Evolutionary conservation across 2,329 filamentous ascomycete species (phyloP).

Genomic region (Penicillium sp.): DNA sequence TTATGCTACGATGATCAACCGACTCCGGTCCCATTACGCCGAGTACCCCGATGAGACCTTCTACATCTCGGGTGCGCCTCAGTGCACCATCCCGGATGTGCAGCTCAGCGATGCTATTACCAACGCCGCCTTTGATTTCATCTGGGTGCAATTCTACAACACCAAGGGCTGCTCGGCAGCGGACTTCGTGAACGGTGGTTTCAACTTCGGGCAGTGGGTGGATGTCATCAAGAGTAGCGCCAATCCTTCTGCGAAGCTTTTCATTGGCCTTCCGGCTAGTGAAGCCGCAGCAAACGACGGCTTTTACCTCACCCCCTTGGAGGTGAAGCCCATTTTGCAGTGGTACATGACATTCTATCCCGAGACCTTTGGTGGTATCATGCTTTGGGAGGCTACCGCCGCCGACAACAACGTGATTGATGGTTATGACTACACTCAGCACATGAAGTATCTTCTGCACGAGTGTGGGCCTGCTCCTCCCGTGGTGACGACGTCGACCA

Average conservation of each 20-base stretch:
- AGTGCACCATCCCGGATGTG: slow-evolving; percentile 50
- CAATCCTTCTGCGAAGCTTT: slow-evolving; percentile 51
- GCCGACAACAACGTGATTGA: slow-evolving; percentile 48
- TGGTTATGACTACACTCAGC: slow-evolving; percentile 45
- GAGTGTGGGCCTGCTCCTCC: slow-evolving; percentile 25
- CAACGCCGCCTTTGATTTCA: slow-evolving; percentile 50
- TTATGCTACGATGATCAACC: slow-evolving; percentile 50
- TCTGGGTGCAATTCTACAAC: slow-evolving; percentile 60
- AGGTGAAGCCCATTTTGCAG: slow-evolving; percentile 48
- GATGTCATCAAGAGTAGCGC: slow-evolving; percentile 36
- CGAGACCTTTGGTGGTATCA: slow-evolving; percentile 56
- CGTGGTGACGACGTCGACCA: slow-evolving; percentile 10
- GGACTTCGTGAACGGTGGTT: slow-evolving; percentile 40
- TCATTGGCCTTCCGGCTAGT: slow-evolving; percentile 51
- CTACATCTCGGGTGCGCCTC: slow-evolving; percentile 56
- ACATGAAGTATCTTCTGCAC: slow-evolving; percentile 49
- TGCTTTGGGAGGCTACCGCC: slow-evolving; percentile 58
- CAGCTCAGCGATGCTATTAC: slow-evolving; percentile 48
- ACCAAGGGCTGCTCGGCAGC: slow-evolving; percentile 51
- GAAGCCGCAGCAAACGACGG: slow-evolving; percentile 26
- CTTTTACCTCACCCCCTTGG: slow-evolving; percentile 49
- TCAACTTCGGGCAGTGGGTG: slow-evolving; percentile 51
- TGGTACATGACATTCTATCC: slow-evolving; percentile 42
- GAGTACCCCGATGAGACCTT: slow-evolving; percentile 37
- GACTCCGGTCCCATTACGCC: slow-evolving; percentile 44